Evolutionary conservation across 208 protist genomes (phyloP).

Genomic region (Crithidia mellificae): DNA sequence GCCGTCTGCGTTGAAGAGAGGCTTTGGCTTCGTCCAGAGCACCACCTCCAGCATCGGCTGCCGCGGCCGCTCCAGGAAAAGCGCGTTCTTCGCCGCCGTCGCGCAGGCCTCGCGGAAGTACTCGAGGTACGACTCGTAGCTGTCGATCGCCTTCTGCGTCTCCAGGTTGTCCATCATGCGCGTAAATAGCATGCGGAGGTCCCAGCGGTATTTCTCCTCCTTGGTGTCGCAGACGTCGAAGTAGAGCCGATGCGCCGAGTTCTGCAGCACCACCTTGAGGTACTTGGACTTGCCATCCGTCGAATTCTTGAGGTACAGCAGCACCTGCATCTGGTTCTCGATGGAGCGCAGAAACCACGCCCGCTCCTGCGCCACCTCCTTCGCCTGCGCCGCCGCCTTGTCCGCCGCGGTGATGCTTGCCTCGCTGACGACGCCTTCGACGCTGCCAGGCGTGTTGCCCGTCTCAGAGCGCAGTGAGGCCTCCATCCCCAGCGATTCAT

Average conservation of each 20-base stretch:
- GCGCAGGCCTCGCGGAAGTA: slow-evolving; percentile 49
- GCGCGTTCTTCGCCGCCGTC: slow-evolving; percentile 37
- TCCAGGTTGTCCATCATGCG: slow-evolving; percentile 72
- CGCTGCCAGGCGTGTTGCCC: neutral
- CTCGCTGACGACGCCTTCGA: neutral
- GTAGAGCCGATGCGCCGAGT: slow-evolving; percentile 52
- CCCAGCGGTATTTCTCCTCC: slow-evolving; percentile 73
- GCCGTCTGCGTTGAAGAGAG: neutral
- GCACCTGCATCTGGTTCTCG: slow-evolving; percentile 70
- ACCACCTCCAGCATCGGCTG: slow-evolving; percentile 45
- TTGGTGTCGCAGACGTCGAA: slow-evolving; percentile 58
- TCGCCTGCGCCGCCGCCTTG: slow-evolving; percentile 3
- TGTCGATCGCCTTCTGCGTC: slow-evolving; percentile 62
- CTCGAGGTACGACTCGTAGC: slow-evolving; percentile 57
- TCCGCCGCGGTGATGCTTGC: neutral
- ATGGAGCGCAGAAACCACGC: slow-evolving; percentile 54
- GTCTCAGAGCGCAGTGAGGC: neutral
- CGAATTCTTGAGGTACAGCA: slow-evolving; percentile 62
- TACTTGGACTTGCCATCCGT: slow-evolving; percentile 51
- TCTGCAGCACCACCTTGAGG: slow-evolving; percentile 68
- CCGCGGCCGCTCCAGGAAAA: slow-evolving; percentile 41
- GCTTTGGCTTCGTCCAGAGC: slow-evolving; percentile 15
- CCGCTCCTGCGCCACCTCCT: slow-evolving; percentile 42
- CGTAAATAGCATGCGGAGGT: slow-evolving; percentile 64
- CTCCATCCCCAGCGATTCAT: slow-evolving; percentile 48